Evolutionary conservation across 108 stramenopile genomes (phyloP).

Genomic region (Fistulifera solaris): DNA sequence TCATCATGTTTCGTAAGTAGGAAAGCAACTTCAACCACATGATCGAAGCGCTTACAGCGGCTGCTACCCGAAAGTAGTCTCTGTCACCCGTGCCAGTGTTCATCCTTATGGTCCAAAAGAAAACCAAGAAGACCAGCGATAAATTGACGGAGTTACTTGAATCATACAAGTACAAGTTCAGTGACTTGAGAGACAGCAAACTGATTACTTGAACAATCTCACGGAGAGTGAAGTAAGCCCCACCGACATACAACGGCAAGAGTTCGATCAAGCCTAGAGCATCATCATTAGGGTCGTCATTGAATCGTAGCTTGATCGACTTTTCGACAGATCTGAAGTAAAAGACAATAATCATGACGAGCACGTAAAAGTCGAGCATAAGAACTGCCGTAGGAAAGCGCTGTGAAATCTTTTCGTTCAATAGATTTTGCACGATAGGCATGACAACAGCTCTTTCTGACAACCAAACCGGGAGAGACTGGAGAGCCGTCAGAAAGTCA

Average conservation of each 20-base stretch:
- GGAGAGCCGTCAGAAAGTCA: constrained; percentile 69
- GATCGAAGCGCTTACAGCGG: constrained; percentile 23
- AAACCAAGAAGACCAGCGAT: constrained; percentile 29
- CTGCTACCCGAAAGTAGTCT: constrained; percentile 27
- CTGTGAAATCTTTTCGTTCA: constrained; percentile 64
- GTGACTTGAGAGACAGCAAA: constrained; percentile 42
- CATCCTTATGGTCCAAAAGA: constrained; percentile 46
- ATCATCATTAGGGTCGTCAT: constrained; percentile 14
- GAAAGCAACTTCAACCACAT: constrained; percentile 34
- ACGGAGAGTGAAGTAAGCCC: constrained; percentile 51
- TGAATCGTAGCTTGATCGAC: constrained; percentile 24
- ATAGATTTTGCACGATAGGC: constrained; percentile 44
- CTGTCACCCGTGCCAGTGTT: constrained; percentile 15
- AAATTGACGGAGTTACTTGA: constrained; percentile 61
- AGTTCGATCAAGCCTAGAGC: constrained; percentile 6
- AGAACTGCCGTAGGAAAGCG: constrained; percentile 59
- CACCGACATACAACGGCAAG: constrained; percentile 40
- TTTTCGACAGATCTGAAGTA: constrained; percentile 18
- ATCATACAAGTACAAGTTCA: constrained; percentile 47
- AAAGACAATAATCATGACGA: constrained; percentile 18
- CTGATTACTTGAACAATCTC: constrained; percentile 56
- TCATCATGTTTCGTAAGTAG: constrained; percentile 38
- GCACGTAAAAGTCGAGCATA: constrained; percentile 42
- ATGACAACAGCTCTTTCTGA: constrained; percentile 51
- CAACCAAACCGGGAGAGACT: constrained; percentile 53